Evolutionary conservation across 139 green algal genomes (phyloP).

Genomic region (Picochlorum sp.): DNA sequence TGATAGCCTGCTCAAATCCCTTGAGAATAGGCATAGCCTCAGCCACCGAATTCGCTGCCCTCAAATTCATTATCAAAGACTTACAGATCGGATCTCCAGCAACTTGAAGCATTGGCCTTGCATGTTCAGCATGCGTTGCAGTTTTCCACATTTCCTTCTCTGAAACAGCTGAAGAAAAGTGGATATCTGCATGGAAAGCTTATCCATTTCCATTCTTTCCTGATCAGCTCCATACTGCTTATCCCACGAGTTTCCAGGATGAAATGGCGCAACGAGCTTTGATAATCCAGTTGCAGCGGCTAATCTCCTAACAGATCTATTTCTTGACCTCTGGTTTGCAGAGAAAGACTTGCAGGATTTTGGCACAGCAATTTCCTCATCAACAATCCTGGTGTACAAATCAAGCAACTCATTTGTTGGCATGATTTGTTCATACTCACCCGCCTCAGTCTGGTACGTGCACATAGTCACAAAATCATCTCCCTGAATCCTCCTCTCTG

Average conservation of each 20-base stretch:
- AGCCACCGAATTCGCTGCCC: slow-evolving; percentile 19
- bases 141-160: slow-evolving; percentile 55
- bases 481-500: slow-evolving; percentile 61
- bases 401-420: slow-evolving; percentile 45
- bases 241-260: slow-evolving; percentile 32
- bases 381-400: slow-evolving; percentile 3
- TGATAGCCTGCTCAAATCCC: slow-evolving; percentile 37
- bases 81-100: slow-evolving; percentile 36
- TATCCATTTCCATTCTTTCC: slow-evolving; percentile 20
- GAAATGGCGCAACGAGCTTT: slow-evolving; percentile 41
- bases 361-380: slow-evolving; percentile 10
- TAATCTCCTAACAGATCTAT: slow-evolving; percentile 24
- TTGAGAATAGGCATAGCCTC: slow-evolving; percentile 26
- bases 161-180: slow-evolving; percentile 4
- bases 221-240: slow-evolving; percentile 52
- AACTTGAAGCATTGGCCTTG: slow-evolving; percentile 75
- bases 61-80: slow-evolving; percentile 37
- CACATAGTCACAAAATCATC: slow-evolving; percentile 79
- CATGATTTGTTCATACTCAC: slow-evolving; percentile 55
- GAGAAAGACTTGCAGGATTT: not conserved
- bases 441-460: slow-evolving; percentile 23
- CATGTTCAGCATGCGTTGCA: slow-evolving; percentile 65
- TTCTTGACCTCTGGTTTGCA: not conserved
- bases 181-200: slow-evolving; percentile 27
- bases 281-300: slow-evolving; percentile 57